These are phyloP conservation scores for Dactylis glomerata DNA, from an alignment of 176 grass and related monocot genomes.

Conservation along the genomic window DNA sequence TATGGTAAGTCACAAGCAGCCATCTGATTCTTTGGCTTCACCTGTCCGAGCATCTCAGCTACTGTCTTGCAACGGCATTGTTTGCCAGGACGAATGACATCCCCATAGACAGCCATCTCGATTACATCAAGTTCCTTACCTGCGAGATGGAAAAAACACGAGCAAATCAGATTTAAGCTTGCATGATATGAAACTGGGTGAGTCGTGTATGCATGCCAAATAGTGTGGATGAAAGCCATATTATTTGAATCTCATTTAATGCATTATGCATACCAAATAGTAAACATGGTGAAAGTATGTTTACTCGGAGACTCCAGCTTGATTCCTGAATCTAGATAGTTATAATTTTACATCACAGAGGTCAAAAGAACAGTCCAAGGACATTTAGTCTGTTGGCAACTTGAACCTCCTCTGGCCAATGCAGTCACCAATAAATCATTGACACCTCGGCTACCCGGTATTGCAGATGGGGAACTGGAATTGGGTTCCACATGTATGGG, in stretches of 20 bases:
- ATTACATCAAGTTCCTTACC: conserved; percentile 92
- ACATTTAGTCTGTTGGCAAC: not conserved
- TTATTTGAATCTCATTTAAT: not conserved
- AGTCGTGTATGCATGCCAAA: not conserved
- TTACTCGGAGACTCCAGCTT: not conserved
- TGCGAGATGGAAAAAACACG: conserved; percentile 19
- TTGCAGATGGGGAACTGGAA: not conserved
- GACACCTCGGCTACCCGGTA: not conserved
- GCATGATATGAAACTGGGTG: not conserved
- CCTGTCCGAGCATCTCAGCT: conserved; percentile 82
- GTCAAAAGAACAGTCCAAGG: not conserved
- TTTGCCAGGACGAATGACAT: conserved; percentile 83
- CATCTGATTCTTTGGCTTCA: conserved; percentile 69
- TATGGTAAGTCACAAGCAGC: conserved; percentile 71
- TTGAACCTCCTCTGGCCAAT: not conserved
- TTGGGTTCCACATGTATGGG: not conserved
- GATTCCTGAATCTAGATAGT: not conserved
- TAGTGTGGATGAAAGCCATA: not conserved
- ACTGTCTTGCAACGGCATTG: conserved; percentile 79
- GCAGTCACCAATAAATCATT: not conserved
- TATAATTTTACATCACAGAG: not conserved
- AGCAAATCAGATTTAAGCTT: not conserved
- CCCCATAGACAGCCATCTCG: conserved; percentile 91
- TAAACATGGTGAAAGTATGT: not conserved
- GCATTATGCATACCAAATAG: not conserved